These are phyloP conservation scores for Aureobasidium pullulans DNA, from an alignment of 2,329 filamentous ascomycete genomes.

Conservation along the genomic window DNA sequence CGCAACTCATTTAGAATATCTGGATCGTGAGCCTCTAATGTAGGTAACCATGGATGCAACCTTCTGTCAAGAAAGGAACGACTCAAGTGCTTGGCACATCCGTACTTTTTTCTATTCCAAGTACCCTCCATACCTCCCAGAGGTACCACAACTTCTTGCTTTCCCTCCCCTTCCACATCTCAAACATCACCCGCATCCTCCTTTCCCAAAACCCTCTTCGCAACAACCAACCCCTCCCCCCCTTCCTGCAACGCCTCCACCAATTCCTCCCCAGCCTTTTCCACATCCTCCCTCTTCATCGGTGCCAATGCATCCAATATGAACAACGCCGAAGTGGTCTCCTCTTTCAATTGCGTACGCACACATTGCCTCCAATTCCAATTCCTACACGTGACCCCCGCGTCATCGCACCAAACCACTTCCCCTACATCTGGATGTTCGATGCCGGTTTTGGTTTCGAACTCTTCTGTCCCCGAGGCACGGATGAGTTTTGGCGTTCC, in stretches of 20 bases:
- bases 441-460: conserved; percentile 27
- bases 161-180: too few species aligned
- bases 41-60: too few species aligned
- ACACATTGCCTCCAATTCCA: conserved; percentile 37
- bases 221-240: neutral
- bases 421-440: conserved; percentile 28
- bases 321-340: conserved; percentile 30
- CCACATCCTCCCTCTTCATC: conserved; percentile 20
- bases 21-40: too few species aligned
- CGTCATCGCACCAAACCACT: conserved; percentile 34
- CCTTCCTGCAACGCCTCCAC: neutral
- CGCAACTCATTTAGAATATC: too few species aligned
- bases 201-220: neutral
- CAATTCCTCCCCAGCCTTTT: conserved; percentile 25
- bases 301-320: conserved; percentile 28
- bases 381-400: conserved; percentile 31
- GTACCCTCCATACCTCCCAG: too few species aligned
- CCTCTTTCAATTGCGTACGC: conserved; percentile 29
- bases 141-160: too few species aligned
- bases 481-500: neutral
- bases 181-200: neutral
- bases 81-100: too few species aligned
- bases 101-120: too few species aligned
- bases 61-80: too few species aligned
- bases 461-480: conserved; percentile 29